Conservation (phyloP, 768 basidiomycete species). For the Dioszegia crocea region DNA sequence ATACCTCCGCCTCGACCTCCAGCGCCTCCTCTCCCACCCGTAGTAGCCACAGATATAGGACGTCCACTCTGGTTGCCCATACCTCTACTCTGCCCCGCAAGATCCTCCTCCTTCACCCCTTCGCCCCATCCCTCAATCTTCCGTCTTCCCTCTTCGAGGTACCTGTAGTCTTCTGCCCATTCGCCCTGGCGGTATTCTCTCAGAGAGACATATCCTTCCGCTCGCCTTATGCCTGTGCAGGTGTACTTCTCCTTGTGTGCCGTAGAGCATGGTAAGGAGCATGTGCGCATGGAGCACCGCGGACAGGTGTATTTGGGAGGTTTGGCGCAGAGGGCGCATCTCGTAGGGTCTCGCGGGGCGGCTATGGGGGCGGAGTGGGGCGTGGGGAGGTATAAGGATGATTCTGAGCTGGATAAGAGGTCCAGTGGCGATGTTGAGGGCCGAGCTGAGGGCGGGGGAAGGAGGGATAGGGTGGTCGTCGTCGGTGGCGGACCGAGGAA, state of each 20-base stretch:
- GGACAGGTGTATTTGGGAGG: slow-evolving; percentile 49
- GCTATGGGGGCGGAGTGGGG: background rate
- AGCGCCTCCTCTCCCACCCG: slow-evolving; percentile 54
- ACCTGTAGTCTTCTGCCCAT: slow-evolving; percentile 85
- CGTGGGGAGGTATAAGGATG: background rate
- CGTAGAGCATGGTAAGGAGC: slow-evolving; percentile 41
- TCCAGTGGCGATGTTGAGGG: background rate
- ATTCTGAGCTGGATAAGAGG: background rate
- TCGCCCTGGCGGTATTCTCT: slow-evolving; percentile 77
- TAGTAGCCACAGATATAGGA: too few relatives aligned
- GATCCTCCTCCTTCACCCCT: slow-evolving; percentile 37
- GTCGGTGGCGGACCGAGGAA: slow-evolving; percentile 5
- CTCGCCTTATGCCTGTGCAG: slow-evolving; percentile 39
- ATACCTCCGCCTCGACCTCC: slow-evolving; percentile 44
- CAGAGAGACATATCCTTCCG: slow-evolving; percentile 56
- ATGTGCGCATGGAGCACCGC: slow-evolving; percentile 37
- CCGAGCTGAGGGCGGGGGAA: background rate
- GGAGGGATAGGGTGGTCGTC: background rate
- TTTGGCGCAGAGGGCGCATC: slow-evolving; percentile 23
- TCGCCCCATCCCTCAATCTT: slow-evolving; percentile 66
- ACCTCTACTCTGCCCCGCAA: slow-evolving; percentile 18
- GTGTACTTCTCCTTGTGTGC: slow-evolving; percentile 33
- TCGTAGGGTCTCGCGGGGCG: background rate
- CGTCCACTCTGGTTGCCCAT: slow-evolving; percentile 32
- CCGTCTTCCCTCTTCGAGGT: slow-evolving; percentile 75